phyloP scores from a whole-genome alignment of 768 basidiomycete species.

The Daedaleopsis sinensis region DNA sequence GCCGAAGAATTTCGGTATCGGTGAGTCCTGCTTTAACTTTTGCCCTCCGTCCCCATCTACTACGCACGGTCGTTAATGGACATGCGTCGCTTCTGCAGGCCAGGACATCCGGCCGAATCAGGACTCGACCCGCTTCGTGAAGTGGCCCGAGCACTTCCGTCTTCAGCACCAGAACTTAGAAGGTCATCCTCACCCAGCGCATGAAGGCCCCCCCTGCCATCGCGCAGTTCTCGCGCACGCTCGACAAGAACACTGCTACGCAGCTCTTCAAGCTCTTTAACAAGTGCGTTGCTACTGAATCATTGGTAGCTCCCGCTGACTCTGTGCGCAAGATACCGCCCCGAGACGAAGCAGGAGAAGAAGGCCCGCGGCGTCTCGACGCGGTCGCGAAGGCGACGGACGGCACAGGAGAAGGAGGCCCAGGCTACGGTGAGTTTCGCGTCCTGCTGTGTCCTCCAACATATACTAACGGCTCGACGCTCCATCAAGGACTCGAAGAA shows the following conservation, averaged over 20 bases:
- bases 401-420: conserved; percentile 77
- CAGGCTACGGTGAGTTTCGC: conserved; percentile 46
- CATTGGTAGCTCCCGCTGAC: background rate
- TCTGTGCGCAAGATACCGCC: conserved; percentile 61
- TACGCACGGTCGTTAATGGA: background rate
- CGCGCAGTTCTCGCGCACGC: conserved; percentile 92
- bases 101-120: conserved; percentile 89
- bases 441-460: background rate
- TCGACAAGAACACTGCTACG: conserved; percentile 99
- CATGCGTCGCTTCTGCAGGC: conserved; percentile 48
- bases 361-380: conserved; percentile 88
- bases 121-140: conserved; percentile 96
- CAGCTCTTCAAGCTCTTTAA: conserved; percentile 98
- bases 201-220: conserved; percentile 98
- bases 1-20: conserved; percentile 95
- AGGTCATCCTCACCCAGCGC: conserved; percentile 97
- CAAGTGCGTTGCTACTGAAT: conserved; percentile 53
- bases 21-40: conserved; percentile 43
- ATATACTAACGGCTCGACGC: background rate
- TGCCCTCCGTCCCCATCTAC: background rate
- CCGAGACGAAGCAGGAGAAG: conserved; percentile 96
- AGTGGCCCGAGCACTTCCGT: conserved; percentile 99
- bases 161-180: conserved; percentile 98
- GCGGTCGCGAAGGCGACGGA: conserved; percentile 77
- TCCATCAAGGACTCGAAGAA: conserved; percentile 78